Conservation (phyloP, 257 asterid species). For the Henckelia pumila region DNA sequence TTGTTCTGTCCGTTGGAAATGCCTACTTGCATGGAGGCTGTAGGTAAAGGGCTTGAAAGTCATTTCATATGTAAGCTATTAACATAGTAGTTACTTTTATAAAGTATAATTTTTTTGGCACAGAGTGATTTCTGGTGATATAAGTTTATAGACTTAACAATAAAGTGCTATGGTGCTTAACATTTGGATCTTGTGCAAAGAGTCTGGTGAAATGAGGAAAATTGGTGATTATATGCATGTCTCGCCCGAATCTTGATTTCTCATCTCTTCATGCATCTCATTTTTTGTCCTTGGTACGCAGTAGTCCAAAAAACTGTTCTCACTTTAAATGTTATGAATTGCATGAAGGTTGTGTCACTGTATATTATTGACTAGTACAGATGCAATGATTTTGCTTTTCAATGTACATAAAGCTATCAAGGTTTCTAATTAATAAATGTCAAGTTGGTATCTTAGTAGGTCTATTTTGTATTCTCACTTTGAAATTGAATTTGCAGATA, state of each 20-base stretch:
- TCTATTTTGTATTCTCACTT: conserved; percentile 9
- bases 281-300: background rate
- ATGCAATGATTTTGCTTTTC: background rate
- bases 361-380: background rate
- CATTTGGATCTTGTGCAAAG: background rate
- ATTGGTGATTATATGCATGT: background rate
- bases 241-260: background rate
- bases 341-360: background rate
- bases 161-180: background rate
- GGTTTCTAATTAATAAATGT: conserved; percentile 13
- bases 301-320: background rate
- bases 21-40: background rate
- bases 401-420: conserved; percentile 6
- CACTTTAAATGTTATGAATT: conserved; percentile 2
- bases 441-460: background rate
- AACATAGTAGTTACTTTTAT: background rate
- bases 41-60: background rate
- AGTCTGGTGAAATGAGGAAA: background rate
- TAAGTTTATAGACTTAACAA: background rate
- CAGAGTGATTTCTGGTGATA: background rate
- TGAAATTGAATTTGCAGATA: conserved; percentile 50
- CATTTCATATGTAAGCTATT: background rate
- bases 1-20: background rate
- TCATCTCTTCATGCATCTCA: background rate
- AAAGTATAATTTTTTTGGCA: too few species aligned